These are phyloP conservation scores for Yueomyces sp. DNA, from an alignment of 1,139 yeast species.

Conservation along the genomic window DNA sequence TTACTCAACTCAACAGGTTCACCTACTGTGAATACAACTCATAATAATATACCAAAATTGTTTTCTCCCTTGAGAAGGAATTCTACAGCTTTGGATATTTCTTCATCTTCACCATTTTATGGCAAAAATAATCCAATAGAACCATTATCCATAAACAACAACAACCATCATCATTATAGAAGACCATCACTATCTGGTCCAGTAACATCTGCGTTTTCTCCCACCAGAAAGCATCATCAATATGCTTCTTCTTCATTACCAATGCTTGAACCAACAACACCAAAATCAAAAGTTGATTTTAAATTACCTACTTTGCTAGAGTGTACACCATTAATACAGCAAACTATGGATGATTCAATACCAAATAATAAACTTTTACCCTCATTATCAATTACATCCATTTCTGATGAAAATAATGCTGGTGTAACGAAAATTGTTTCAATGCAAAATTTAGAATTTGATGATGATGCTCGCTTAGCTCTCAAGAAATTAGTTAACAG, in stretches of 20 bases:
- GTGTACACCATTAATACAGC: constrained; percentile 20
- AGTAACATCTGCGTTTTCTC: background rate
- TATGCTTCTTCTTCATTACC: background rate
- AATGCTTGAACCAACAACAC: constrained; percentile 10
- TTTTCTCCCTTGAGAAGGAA: background rate
- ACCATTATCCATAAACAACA: background rate
- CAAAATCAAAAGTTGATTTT: constrained; percentile 5
- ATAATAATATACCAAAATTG: too few species aligned
- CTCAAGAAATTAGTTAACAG: constrained; percentile 11
- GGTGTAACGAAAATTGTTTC: background rate
- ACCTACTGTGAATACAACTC: background rate
- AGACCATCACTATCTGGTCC: background rate
- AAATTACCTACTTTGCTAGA: constrained; percentile 9
- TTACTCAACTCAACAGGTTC: too few species aligned
- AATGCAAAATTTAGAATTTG: constrained; percentile 4
- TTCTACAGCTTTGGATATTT: background rate
- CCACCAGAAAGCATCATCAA: background rate
- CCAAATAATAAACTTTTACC: constrained; percentile 9
- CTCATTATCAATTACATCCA: constrained; percentile 1
- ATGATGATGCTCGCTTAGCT: constrained; percentile 21
- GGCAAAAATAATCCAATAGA: background rate
- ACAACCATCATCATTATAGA: background rate
- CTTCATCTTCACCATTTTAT: background rate
- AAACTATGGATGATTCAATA: constrained; percentile 20
- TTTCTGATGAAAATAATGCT: background rate